Base-by-base conservation (phyloP, 768 basidiomycete species). In the Coprinopsis sp. region DNA sequence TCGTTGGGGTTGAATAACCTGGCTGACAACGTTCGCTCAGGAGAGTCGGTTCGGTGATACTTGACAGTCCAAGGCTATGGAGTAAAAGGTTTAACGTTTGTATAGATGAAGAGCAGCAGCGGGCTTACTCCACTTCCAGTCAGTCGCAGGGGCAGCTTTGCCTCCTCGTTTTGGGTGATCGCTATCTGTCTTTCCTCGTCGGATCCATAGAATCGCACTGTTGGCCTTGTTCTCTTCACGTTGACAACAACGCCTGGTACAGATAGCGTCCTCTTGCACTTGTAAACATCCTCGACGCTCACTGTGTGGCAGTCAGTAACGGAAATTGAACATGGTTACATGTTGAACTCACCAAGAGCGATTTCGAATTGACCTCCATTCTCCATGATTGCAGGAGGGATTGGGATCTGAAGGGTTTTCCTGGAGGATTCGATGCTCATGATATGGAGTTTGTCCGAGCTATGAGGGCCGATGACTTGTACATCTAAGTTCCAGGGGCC, bases 401-500 rank as follows among this genome's bases (percentile, higher is more conserved):
- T 83, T 7, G 82, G 79, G 10, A 91, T 69, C 33, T 76, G 68
- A 36, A 91, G 57, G 0, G 69, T 78, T 48, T 79, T 77, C 51
- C 72, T 72, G 3, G 77, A 58, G 0, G 71, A 70, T 34, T 76
- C 69, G 39, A 92, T 82, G 18, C 73, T 76, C 23, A 67, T 57
- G 50, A 88, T 67, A 14, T 66, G 65, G 14, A 88, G 51, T 10
- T 70, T 74, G 51, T 88, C 82, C 1, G 85, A 78, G 28, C 72
- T 76, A 44, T 77, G 77, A 3, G 86, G 82, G 4, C 87, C 87
- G 30, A 89, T 84, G 11, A 91, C 69, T 56, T 91, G 87, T 19
- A 94, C 68, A 37, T 88, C 87, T 23, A 98, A 60, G 55, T 79
- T 88, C 87, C 94, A 95, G 2, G 96, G 95, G 3, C 88, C 81